Base-by-base conservation (phyloP, 176 grass and related monocot species). In the Musa schizocarpa region DNA sequence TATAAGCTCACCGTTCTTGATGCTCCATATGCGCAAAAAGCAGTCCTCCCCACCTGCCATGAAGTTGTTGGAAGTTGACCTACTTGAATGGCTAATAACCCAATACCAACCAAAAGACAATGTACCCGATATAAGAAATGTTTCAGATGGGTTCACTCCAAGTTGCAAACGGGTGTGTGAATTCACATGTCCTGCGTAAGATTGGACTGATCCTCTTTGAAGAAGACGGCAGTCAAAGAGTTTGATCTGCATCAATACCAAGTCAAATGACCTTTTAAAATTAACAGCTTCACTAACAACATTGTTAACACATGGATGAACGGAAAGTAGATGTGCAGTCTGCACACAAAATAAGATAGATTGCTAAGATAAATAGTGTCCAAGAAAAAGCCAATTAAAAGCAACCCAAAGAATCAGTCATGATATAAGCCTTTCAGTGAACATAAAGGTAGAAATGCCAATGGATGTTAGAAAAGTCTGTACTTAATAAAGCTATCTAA, bases 91-190 rank as follows among this genome's bases (percentile, higher is more conserved):
- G 22, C 19, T 52, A 34, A 57, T 62, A 16, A 20, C 65, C 71
- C 53, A 43, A 77, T 11, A 63, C 29, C 65, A 78, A 25, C 21
- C 26, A 77, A 19, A 55, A 11, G 26, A 13, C 20, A 57, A 17
- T 54, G 63, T 50, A 91, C 94, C 94, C 85, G 94, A 91, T 57
- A 90, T 76, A 85, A 97, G 63, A 72, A 97, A 79, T 50, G 88
- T 97, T 86, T 97, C 94, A 75, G 94, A 88, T 72, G 94, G 88
- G 71, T 97, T 85, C 50, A 93, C 82, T 74, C 67, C 90, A 71
- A 97, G 84, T 9, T 87, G 90, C 77, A 93, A 82, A 77, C 49
- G 77, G 62, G 29, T 89, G 83, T 97, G 90, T 74, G 90, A 87
- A 71, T 93, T 97, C 52, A 87, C 80, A 78, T 97, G 94, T 19